Conservation (phyloP, 1,139 yeast species). For the Zygoascus sp. region DNA sequence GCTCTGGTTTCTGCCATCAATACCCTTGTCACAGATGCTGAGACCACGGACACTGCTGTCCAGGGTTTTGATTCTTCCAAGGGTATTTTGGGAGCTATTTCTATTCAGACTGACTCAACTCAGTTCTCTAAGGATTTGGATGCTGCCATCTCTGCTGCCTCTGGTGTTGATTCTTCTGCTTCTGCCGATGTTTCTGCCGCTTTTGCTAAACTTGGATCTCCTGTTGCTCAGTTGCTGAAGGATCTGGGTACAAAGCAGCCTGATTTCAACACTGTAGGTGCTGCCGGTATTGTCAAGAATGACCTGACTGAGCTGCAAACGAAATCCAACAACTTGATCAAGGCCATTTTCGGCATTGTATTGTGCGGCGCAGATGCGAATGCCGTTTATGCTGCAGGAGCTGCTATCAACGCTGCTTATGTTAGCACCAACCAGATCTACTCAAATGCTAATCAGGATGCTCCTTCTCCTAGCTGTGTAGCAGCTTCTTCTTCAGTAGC, state of each 20-base stretch:
- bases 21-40: constrained; percentile 16
- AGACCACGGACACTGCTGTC: constrained; percentile 18
- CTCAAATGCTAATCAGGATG: constrained; percentile 7
- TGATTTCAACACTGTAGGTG: constrained; percentile 17
- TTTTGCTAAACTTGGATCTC: constrained; percentile 14
- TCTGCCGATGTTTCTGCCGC: constrained; percentile 16
- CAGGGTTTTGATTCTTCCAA: constrained; percentile 14
- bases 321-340: constrained; percentile 16
- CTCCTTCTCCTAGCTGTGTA: constrained; percentile 13
- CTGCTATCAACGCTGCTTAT: constrained; percentile 18
- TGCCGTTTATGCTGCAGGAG: constrained; percentile 5
- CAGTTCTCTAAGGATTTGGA: constrained; percentile 15
- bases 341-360: constrained; percentile 16
- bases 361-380: constrained; percentile 14
- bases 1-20: constrained; percentile 16
- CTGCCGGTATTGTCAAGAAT: constrained; percentile 17
- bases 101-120: constrained; percentile 16
- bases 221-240: constrained; percentile 14
- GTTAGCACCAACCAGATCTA: constrained; percentile 11
- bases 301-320: constrained; percentile 16
- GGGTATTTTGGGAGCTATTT: constrained; percentile 17
- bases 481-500: constrained; percentile 12
- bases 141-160: constrained; percentile 15
- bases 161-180: constrained; percentile 13
- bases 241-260: constrained; percentile 17